Base-by-base conservation (phyloP, 2,329 filamentous ascomycete species). In the Hysterium pulicare region DNA sequence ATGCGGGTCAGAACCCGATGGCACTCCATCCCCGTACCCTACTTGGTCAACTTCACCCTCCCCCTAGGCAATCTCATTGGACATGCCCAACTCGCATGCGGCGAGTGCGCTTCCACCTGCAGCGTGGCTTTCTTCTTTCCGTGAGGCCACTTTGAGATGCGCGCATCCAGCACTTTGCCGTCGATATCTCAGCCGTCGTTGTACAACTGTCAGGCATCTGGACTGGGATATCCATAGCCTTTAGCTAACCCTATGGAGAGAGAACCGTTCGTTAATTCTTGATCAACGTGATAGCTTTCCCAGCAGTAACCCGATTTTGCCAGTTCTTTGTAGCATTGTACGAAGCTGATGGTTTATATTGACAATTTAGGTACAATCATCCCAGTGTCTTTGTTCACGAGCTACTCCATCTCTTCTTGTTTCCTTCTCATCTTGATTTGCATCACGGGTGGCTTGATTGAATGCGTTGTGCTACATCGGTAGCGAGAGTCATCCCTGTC, bases 391-490 rank as follows among this genome's bases (percentile, higher is more conserved):
- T n/a, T n/a, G n/a, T n/a, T n/a, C n/a, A n/a, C n/a, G n/a, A n/a
- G n/a, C n/a, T n/a, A n/a, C n/a, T n/a, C n/a, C n/a, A n/a, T n/a
- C n/a, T n/a, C n/a, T n/a, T n/a, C n/a, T n/a, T n/a, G n/a, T n/a
- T n/a, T n/a, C n/a, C n/a, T n/a, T n/a, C n/a, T n/a, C 22, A 20
- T 37, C 34, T 40, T 35, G 26, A 35, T 44, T 41, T 48, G 55
- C 46, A 50, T 42, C 36, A 58, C 54, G 22, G 20, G 48, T 47
- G 45, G 48, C 47, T 38, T 33, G 31, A 17, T 38, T 45, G 30
- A 46, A 30, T 35, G 40, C 50, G 45, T 40, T 24, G 49, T 58
- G 49, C 31, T 30, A 56, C 50, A 33, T 38, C 36, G 23, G 34
- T 33, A 42, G 37, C 43, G 31, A n/a, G 28, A 15, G 28, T 35